phyloP scores from a whole-genome alignment of 352 stramenopile species.

The Globisporangium nodosum region DNA sequence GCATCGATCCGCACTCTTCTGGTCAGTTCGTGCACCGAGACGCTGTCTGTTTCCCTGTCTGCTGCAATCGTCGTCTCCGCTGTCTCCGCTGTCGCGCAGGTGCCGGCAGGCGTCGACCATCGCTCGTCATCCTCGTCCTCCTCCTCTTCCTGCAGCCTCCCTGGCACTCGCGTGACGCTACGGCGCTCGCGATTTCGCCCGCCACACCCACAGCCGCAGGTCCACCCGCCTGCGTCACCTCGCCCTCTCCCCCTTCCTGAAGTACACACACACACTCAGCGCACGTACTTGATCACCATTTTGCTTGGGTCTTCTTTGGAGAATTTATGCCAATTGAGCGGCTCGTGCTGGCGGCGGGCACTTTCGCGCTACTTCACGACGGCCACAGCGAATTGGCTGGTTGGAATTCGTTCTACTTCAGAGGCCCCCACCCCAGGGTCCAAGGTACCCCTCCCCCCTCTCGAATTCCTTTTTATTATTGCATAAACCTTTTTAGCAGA shows the following conservation, averaged over 20 bases:
- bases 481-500: background rate
- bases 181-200: background rate
- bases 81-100: background rate
- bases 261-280: background rate
- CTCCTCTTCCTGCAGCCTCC: background rate
- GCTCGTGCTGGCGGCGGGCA: constrained; percentile 16
- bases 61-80: background rate
- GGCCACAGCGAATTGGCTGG: constrained; percentile 63
- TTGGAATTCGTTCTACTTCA: constrained; percentile 69
- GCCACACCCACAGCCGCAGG: background rate
- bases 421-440: background rate
- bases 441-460: constrained; percentile 2
- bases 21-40: no score
- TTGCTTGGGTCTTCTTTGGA: constrained; percentile 86
- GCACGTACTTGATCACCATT: constrained; percentile 90
- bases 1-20: no score
- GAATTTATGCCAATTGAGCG: constrained; percentile 81
- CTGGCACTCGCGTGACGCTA: background rate
- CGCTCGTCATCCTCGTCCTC: background rate
- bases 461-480: background rate
- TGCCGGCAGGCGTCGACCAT: no score
- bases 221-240: background rate
- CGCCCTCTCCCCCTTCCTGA: background rate
- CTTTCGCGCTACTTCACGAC: constrained; percentile 43
- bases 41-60: background rate